Percentiles rank a stretch among this genome's conserved stretches.
phyloP scores from a whole-genome alignment of 2,329 filamentous ascomycete genomes.

The Sporothrix pallida region DNA sequence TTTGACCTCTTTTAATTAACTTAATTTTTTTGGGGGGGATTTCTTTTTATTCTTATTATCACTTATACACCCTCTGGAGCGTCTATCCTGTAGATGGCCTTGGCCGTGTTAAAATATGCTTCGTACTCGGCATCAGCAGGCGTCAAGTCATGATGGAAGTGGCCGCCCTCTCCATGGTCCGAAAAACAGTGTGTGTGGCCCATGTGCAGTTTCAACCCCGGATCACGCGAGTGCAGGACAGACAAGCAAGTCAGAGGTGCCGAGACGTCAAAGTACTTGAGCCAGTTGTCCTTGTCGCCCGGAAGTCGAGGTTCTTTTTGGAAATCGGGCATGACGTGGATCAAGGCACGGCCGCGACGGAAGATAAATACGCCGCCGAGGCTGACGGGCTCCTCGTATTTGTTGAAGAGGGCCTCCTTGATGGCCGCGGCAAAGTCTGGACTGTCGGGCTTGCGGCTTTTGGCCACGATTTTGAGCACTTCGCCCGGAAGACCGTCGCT shows the following conservation, averaged over 20 bases:
- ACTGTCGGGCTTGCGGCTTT: slow-evolving; percentile 40
- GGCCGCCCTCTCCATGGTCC: slow-evolving; percentile 26
- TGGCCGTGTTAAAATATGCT: slow-evolving; percentile 29
- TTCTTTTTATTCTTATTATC: background rate
- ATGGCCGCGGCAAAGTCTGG: slow-evolving; percentile 47
- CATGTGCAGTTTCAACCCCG: slow-evolving; percentile 49
- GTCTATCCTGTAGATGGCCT: slow-evolving; percentile 31
- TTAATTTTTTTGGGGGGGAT: no score
- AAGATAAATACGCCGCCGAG: slow-evolving; percentile 52
- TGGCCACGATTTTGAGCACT: slow-evolving; percentile 48
- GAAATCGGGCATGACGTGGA: slow-evolving; percentile 56
- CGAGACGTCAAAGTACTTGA: slow-evolving; percentile 48
- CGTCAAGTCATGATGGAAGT: slow-evolving; percentile 27
- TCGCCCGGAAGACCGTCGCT: slow-evolving; percentile 45
- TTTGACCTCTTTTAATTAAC: background rate
- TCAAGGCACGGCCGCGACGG: slow-evolving; percentile 45
- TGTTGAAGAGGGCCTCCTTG: slow-evolving; percentile 41
- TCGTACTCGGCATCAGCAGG: slow-evolving; percentile 28
- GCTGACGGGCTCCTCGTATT: slow-evolving; percentile 46
- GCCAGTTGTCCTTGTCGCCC: slow-evolving; percentile 46
- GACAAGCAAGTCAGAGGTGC: slow-evolving; percentile 49
- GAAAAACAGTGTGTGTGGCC: slow-evolving; percentile 58
- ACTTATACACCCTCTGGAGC: background rate
- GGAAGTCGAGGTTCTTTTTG: slow-evolving; percentile 43
- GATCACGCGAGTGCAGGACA: slow-evolving; percentile 52